Evolutionary conservation across 768 basidiomycete genomes (phyloP).

Genomic region (Serpula lacrymans): DNA sequence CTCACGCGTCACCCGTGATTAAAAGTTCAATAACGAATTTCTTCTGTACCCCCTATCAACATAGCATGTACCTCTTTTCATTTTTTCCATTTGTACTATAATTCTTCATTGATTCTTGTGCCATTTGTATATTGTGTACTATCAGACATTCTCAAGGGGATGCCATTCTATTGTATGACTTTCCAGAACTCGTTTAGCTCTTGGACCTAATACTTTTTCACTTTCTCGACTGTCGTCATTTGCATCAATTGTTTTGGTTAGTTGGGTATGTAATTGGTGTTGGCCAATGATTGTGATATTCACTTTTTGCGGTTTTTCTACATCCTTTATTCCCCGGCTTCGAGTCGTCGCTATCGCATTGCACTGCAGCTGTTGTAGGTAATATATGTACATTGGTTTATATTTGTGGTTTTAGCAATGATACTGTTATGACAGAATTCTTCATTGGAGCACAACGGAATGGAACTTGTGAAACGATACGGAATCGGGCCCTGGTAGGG

Average conservation of each 20-base stretch:
- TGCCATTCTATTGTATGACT: slow-evolving; percentile 32
- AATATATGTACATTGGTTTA: slow-evolving; percentile 21
- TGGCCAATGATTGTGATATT: slow-evolving; percentile 29
- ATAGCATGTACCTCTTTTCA: no score
- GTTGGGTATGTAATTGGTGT: slow-evolving; percentile 26
- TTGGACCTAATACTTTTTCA: slow-evolving; percentile 28
- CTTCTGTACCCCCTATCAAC: no score
- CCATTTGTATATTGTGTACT: slow-evolving; percentile 29
- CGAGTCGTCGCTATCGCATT: slow-evolving; percentile 23
- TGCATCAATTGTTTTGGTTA: slow-evolving; percentile 25
- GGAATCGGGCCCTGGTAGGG: no score
- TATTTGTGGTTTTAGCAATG: slow-evolving; percentile 1
- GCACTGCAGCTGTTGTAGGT: slow-evolving; percentile 29
- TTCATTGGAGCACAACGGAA: not conserved
- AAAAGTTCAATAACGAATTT: slow-evolving; percentile 19
- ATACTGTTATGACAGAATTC: not conserved
- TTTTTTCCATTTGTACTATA: slow-evolving; percentile 34
- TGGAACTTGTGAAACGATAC: not conserved
- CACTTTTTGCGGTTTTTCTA: slow-evolving; percentile 14
- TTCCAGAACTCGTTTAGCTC: slow-evolving; percentile 30
- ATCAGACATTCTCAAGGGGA: slow-evolving; percentile 15
- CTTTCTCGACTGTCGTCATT: slow-evolving; percentile 24
- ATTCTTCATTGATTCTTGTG: slow-evolving; percentile 17
- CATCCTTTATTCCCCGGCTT: slow-evolving; percentile 24
- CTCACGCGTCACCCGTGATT: slow-evolving; percentile 9